Percentiles rank a stretch among this genome's conserved stretches.
Evolutionary conservation across 2,329 filamentous ascomycete genomes (phyloP).

Genomic region (Exserohilum rostratum): DNA sequence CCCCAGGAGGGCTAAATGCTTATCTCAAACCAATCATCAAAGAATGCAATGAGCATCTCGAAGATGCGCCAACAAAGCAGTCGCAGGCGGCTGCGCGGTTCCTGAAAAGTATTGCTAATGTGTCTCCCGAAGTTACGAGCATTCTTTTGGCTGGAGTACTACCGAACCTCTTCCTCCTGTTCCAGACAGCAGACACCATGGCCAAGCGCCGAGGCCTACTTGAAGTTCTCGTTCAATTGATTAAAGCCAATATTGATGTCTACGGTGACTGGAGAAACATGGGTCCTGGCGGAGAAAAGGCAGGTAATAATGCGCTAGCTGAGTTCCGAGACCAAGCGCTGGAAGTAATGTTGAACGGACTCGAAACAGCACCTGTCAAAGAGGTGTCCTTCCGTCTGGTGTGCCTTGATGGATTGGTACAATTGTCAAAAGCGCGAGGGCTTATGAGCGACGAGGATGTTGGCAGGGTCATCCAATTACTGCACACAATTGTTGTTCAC

Average conservation of each 20-base stretch:
- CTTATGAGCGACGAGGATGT: constrained; percentile 52
- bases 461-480: constrained; percentile 61
- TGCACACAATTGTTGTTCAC: constrained; percentile 66
- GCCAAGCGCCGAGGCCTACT: constrained; percentile 67
- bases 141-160: constrained; percentile 63
- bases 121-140: constrained; percentile 61
- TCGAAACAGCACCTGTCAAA: constrained; percentile 52
- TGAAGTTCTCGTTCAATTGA: constrained; percentile 64
- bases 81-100: constrained; percentile 69
- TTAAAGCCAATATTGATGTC: constrained; percentile 63
- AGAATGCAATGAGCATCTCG: constrained; percentile 71
- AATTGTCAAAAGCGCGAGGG: constrained; percentile 50
- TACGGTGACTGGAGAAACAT: constrained; percentile 62
- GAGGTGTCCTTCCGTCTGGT: constrained; percentile 58
- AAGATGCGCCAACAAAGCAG: constrained; percentile 72
- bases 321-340: constrained; percentile 51
- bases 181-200: constrained; percentile 66
- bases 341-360: constrained; percentile 51
- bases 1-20: constrained; percentile 55
- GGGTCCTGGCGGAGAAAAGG: constrained; percentile 43
- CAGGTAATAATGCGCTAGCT: constrained; percentile 46
- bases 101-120: constrained; percentile 61
- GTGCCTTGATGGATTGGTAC: constrained; percentile 52
- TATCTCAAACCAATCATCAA: constrained; percentile 68
- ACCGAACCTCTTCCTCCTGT: constrained; percentile 64